A percentile compares a stretch with the other conserved stretches of the same genome.
phyloP scores from a whole-genome alignment of 192 early-diverging fungal genomes.

The Thamnidium elegans region DNA sequence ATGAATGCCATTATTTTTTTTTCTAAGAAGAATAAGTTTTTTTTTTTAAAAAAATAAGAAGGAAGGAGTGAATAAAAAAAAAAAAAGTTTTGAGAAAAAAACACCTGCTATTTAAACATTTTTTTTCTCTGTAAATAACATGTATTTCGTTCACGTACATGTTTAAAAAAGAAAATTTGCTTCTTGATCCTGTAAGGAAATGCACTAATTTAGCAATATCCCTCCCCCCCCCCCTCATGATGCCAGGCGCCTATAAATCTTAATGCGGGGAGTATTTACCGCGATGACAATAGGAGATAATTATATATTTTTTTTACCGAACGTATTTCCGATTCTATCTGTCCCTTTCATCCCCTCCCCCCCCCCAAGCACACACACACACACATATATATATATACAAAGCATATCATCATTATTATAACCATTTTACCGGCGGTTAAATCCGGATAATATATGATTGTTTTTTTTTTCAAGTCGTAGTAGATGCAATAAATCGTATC shows the following conservation, averaged over 20 bases:
- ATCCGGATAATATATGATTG: too few relatives aligned
- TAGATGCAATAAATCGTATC: too few relatives aligned
- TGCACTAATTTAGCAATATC: neutral
- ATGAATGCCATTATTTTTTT: neutral
- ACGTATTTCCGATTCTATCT: too few relatives aligned
- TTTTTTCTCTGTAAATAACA: neutral
- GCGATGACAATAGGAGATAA: neutral
- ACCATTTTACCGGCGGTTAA: too few relatives aligned
- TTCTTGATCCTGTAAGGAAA: neutral
- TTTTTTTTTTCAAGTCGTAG: too few relatives aligned
- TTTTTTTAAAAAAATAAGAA: neutral
- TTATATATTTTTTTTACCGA: too few relatives aligned
- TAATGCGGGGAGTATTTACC: too few relatives aligned
- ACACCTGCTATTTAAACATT: neutral
- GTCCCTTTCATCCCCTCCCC: neutral
- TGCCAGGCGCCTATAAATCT: too few relatives aligned
- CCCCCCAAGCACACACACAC: neutral
- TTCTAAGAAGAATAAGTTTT: neutral
- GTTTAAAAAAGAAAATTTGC: too few relatives aligned
- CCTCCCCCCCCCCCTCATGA: too few relatives aligned
- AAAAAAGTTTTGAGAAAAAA: neutral
- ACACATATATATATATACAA: neutral
- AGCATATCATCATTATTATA: too few relatives aligned
- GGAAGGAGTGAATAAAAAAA: neutral
- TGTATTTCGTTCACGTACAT: too few relatives aligned